Evolutionary conservation across 108 stramenopile species (phyloP).

Genomic region (Discostella stelligeroides): DNA sequence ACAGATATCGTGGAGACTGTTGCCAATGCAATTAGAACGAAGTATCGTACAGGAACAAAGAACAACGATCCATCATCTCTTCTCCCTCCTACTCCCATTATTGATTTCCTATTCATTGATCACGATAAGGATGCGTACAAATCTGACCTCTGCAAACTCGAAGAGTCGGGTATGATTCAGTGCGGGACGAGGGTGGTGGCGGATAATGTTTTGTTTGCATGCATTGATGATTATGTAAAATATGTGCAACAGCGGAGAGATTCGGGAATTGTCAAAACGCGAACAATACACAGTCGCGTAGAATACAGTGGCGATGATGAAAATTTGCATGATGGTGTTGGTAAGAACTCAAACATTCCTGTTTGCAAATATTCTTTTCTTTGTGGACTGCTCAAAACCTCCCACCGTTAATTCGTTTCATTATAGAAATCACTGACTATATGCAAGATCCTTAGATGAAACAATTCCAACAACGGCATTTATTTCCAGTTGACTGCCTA

Average conservation of each 20-base stretch:
- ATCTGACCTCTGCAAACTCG: constrained; percentile 66
- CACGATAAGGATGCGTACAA: constrained; percentile 89
- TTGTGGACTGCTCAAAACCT: not conserved
- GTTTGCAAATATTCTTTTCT: not conserved
- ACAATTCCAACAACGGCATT: too few relatives aligned
- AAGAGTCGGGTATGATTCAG: constrained; percentile 48
- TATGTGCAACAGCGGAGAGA: constrained; percentile 56
- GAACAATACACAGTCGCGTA: constrained; percentile 53
- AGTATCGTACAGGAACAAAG: not conserved
- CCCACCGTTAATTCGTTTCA: not conserved
- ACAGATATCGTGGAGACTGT: constrained; percentile 36
- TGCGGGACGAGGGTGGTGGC: constrained; percentile 74
- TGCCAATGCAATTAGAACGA: constrained; percentile 19
- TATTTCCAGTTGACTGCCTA: too few relatives aligned
- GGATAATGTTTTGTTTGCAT: constrained; percentile 86
- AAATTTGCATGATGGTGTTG: constrained; percentile 20
- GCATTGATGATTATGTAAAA: constrained; percentile 72
- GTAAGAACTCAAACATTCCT: constrained; percentile 22
- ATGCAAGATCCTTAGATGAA: constrained; percentile 25
- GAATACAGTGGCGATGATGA: constrained; percentile 55
- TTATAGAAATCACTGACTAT: constrained; percentile 47
- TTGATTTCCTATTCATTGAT: constrained; percentile 88
- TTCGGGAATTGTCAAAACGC: constrained; percentile 60
- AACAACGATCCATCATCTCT: not conserved
- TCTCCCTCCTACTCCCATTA: not conserved